Base-by-base conservation (phyloP, 305 asterid genomes). In the Rubia tinctorum region DNA sequence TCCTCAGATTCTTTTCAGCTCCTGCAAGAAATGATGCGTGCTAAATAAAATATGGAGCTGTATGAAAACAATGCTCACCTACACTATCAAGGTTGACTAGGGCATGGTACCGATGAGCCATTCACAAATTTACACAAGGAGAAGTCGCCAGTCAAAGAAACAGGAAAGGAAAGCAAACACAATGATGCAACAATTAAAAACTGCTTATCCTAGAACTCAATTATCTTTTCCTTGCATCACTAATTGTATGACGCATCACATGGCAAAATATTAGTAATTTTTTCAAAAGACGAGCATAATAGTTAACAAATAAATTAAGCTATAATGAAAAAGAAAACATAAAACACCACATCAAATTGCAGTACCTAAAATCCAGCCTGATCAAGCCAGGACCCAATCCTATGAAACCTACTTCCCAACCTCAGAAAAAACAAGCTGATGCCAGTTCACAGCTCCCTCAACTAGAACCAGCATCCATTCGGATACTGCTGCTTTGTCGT, bases 401-500 rank as follows among this genome's bases (percentile, higher is more conserved):
- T 37, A 51, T 82, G 78, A 78, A 68, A 80, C 74, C 66, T 53
- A 76, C 80, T 66, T 59, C 74, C 77, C 79, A 60, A 75, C 69
- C 69, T 53, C 27, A 63, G 64, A 75, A 66, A 63, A 73, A 75
- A 62, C 82, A 65, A 68, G 39, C 73, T 79, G 80, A 56, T 69
- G 47, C 73, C 11, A 71, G 76, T 66, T 65, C 77, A 79, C 80
- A 74, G 71, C 75, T 63, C 81, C 69, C 79, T 88, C 88, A 85
- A 64, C 84, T 81, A 79, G 73, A 74, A 77, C 78, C 77, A 70
- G 89, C 78, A 72, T 80, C 83, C 27, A 77, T 82, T 76, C 76
- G 80, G 70, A 68, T 71, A 76, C 78, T 66, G 71, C 89, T 82
- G 74, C 84, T 80, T 78, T 80, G 86, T 76, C 88, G 80, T 78